phyloP scores from a whole-genome alignment of 768 basidiomycete genomes.

The Phlebiopsis gigantea region DNA sequence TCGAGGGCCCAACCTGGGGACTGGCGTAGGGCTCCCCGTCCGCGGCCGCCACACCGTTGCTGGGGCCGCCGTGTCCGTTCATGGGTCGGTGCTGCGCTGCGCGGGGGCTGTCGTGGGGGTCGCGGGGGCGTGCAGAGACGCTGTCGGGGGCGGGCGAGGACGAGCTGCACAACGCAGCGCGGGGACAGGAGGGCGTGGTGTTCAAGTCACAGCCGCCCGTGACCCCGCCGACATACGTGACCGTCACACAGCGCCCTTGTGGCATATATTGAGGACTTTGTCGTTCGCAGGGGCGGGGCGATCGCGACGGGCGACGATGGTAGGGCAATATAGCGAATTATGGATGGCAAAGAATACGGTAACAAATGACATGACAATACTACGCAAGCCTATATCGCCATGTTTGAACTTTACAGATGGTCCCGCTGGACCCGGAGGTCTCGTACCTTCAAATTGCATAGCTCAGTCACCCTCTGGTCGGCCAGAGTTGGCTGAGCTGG shows the following conservation, averaged over 20 bases:
- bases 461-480: no score
- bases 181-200: slow-evolving; percentile 1
- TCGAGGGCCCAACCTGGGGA: slow-evolving; percentile 30
- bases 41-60: slow-evolving; percentile 38
- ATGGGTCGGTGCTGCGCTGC: slow-evolving; percentile 21
- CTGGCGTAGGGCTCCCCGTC: slow-evolving; percentile 26
- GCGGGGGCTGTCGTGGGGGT: no score
- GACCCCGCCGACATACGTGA: not conserved
- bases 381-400: no score
- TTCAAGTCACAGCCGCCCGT: not conserved
- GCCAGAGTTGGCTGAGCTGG: no score
- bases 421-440: no score
- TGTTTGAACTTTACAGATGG: no score
- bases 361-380: no score
- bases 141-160: not conserved
- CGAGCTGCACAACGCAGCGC: slow-evolving; percentile 1
- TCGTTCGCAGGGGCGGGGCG: not conserved
- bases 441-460: no score
- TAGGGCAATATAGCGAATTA: no score
- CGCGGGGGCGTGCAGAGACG: no score
- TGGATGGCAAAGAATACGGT: no score
- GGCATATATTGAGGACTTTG: not conserved
- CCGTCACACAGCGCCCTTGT: slow-evolving; percentile 1
- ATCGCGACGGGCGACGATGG: not conserved
- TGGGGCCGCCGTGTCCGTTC: slow-evolving; percentile 47